Conservation (phyloP, 176 grass and related monocot species). For the Metroxylon sagu region DNA sequence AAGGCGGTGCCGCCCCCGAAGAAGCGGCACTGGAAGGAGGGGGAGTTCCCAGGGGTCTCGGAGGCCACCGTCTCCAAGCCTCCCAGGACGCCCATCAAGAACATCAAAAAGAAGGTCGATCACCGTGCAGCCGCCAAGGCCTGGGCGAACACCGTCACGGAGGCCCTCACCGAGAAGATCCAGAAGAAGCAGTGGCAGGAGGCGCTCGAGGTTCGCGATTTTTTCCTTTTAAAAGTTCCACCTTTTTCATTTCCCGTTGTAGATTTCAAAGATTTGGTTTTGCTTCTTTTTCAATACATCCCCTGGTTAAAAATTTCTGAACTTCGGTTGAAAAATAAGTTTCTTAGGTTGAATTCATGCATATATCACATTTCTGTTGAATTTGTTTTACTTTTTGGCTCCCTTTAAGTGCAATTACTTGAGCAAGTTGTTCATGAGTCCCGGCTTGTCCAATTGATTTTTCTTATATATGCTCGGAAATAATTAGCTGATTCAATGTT, state of each 20-base stretch:
- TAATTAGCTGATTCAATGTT: too few relatives aligned
- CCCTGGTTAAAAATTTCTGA: too few relatives aligned
- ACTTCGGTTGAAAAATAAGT: too few relatives aligned
- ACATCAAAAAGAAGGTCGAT: constrained; percentile 63
- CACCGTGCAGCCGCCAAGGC: constrained; percentile 43
- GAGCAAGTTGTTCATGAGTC: too few relatives aligned
- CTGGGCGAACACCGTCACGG: constrained; percentile 87
- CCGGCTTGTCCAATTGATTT: too few relatives aligned
- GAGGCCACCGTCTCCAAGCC: not conserved
- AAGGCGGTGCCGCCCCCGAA: not conserved
- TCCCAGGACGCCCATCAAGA: constrained; percentile 40
- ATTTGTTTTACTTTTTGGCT: too few relatives aligned
- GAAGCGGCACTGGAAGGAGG: constrained; percentile 56
- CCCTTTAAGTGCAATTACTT: too few relatives aligned
- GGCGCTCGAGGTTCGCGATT: constrained; percentile 44
- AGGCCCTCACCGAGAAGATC: constrained; percentile 59
- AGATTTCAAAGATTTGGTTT: too few relatives aligned
- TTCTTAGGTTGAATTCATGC: too few relatives aligned
- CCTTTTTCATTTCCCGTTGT: not conserved
- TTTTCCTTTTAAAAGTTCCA: not conserved
- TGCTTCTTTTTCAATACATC: too few relatives aligned
- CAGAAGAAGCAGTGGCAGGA: constrained; percentile 45
- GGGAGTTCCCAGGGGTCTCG: constrained; percentile 34
- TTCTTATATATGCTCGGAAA: too few relatives aligned
- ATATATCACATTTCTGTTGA: too few relatives aligned